Base-by-base conservation (phyloP, 208 protist genomes). In the Acanthamoeba lenticulata region DNA sequence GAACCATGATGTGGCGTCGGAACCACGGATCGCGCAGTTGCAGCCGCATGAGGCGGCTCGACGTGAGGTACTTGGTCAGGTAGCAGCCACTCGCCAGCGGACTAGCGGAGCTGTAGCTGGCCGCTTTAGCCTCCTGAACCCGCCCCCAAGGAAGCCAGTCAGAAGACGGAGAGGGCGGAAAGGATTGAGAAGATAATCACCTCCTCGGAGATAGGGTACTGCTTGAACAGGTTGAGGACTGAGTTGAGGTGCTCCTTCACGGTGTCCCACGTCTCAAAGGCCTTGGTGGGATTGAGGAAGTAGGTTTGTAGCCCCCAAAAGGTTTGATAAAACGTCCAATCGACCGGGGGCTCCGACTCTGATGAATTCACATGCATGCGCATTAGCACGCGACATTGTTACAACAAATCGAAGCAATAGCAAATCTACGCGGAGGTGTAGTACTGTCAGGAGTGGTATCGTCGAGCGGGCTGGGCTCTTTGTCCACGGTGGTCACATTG, bases 21-120 rank as follows among this genome's bases (percentile, higher is more conserved):
- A 90, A 90, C 85, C 85, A 90, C 24, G 85, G 85, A 38, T 90
- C 85, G 55, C 57, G 47, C 85, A 90, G 55, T 52, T 90, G 85
- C 47, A 90, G 27, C 2, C 85, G 47, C 47, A 90, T n/a, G 6
- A 90, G 57, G 6, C 85, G 85, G 55, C 85, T 90, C 32, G 55
- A 72, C 19, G 85, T 90, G 52, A 90, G 85, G 27, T 90, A 90
- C 32, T 90, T 90, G 11, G 85, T 90, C 32, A 90, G 57, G 29
- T 90, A 90, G 52, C 52, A 72, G n/a, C 27, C 45, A 1, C 27
- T 34, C 7, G 85, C 52, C 38, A 29, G 77, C 44, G 77, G 44
- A 27, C 57, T n/a, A 2, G 67, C 67, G 19, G 38, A 77, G 67
- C 36, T 77, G 67, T 86, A 86, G 4, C 77, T 47, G 1, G 77